phyloP scores from a whole-genome alignment of 306 rosid species.

The Pterocarpus santalinus region DNA sequence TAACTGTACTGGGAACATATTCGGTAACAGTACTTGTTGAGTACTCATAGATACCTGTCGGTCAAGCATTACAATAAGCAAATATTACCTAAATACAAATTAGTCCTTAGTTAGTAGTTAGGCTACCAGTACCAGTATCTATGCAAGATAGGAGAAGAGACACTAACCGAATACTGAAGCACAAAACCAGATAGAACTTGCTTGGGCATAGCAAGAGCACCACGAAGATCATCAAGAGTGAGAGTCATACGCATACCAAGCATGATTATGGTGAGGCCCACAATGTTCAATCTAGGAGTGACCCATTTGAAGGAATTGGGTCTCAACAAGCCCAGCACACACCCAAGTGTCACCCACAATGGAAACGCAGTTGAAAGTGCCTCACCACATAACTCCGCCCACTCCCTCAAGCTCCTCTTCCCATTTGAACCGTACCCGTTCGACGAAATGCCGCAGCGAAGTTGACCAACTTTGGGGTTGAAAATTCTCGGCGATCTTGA shows the following conservation, averaged over 20 bases:
- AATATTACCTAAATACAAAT: too few relatives aligned
- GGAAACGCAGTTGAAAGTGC: slow-evolving; percentile 77
- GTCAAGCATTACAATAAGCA: too few relatives aligned
- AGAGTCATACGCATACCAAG: slow-evolving; percentile 98
- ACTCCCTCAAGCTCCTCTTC: slow-evolving; percentile 61
- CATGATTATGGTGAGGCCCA: slow-evolving; percentile 74
- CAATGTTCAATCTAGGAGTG: slow-evolving; percentile 62
- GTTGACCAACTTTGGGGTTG: not conserved
- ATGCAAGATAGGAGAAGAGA: not conserved
- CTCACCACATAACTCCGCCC: slow-evolving; percentile 67
- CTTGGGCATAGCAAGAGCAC: slow-evolving; percentile 82
- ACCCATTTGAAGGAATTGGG: slow-evolving; percentile 80
- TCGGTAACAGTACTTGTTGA: too few relatives aligned
- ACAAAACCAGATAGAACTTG: slow-evolving; percentile 73
- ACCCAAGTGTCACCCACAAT: slow-evolving; percentile 82
- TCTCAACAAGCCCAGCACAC: slow-evolving; percentile 64
- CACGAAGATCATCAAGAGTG: slow-evolving; percentile 82
- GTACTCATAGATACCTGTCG: too few relatives aligned
- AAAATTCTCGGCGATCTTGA: not conserved
- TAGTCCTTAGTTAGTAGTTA: too few relatives aligned
- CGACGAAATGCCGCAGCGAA: slow-evolving; percentile 73
- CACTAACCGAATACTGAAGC: slow-evolving; percentile 84
- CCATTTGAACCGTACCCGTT: slow-evolving; percentile 42
- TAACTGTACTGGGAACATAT: too few relatives aligned
- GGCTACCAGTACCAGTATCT: too few relatives aligned